Conservation (phyloP, 176 grass and related monocot species). For the Carex myosuroides region DNA sequence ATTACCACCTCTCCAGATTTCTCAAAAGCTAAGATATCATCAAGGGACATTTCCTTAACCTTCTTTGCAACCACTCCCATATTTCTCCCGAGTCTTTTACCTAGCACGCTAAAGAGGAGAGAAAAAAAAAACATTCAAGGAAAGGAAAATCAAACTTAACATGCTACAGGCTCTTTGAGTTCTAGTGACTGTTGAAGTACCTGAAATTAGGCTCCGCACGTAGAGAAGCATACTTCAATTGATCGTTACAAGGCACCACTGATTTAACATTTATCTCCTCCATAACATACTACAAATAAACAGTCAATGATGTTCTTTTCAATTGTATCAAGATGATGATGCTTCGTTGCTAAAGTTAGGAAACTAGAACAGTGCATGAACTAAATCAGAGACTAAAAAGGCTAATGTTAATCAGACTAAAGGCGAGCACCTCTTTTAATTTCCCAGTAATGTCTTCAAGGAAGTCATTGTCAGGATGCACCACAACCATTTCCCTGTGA, state of each 20-base stretch:
- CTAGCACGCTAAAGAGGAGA: slow-evolving; percentile 43
- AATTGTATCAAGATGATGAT: slow-evolving; percentile 6
- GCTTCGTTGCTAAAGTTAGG: background rate
- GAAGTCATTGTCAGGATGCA: slow-evolving; percentile 86
- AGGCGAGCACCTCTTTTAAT: slow-evolving; percentile 71
- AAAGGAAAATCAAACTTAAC: background rate
- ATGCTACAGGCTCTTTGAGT: slow-evolving; percentile 6
- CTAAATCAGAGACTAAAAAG: background rate
- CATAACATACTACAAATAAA: slow-evolving; percentile 86
- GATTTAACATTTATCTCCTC: slow-evolving; percentile 96
- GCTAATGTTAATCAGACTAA: slow-evolving; percentile 19
- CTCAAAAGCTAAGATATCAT: slow-evolving; percentile 80
- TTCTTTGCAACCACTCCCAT: slow-evolving; percentile 74
- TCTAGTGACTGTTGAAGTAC: slow-evolving; percentile 34
- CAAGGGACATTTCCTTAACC: slow-evolving; percentile 92
- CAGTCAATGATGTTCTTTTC: slow-evolving; percentile 18
- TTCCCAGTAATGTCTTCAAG: slow-evolving; percentile 94
- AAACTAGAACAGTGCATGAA: slow-evolving; percentile 1
- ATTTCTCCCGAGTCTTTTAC: slow-evolving; percentile 90
- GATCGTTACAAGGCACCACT: slow-evolving; percentile 87
- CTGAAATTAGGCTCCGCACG: slow-evolving; percentile 95
- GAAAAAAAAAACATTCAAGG: slow-evolving; percentile 1
- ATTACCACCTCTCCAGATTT: slow-evolving; percentile 62
- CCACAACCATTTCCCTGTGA: slow-evolving; percentile 89
- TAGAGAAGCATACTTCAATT: slow-evolving; percentile 75